Base-by-base conservation (phyloP, 1,284 basidiomycete species). In the Sanghuangporus weigelae region DNA sequence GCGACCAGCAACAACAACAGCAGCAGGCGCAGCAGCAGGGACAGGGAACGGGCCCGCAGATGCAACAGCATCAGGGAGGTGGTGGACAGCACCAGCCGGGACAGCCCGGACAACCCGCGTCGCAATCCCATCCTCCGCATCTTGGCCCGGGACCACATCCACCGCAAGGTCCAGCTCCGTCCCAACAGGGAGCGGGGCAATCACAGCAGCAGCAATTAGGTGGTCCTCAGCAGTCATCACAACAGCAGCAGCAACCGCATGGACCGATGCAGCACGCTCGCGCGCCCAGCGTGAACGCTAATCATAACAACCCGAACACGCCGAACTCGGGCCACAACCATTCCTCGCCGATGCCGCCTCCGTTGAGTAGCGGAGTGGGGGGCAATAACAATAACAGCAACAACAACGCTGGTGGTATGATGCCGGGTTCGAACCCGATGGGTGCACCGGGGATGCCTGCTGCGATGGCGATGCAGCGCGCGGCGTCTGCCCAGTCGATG, bases 211-310 rank as follows among this genome's bases (percentile, higher is more conserved):
- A 58, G 11, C 56, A 58, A 19, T 7, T n/a, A 58, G 31, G 31
- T 2, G 21, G 36, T 39, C 19, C 14, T 38, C n/a, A 26, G 36
- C 59, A 54, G 10, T 51, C 44, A 36, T 55, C 50, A 19, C 58
- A 60, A 21, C 62, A 64, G 42, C 63, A 65, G 26, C 60, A 62
- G 57, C 64, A 64, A 49, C 55, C 58, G 50, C 46, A 38, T 39
- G 53, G 31, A 40, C 38, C 31, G 26, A 40, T 23, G 31, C 60
- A 44, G 12, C 60, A 57, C 49, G 62, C 51, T 14, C 48, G 53
- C 7, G 31, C 60, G 16, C 19, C 62, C 49, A 59, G 51, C 39
- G 40, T 19, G 44, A 51, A 59, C 60, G 26, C 48, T 48, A 44
- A 60, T 59, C 51, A 58, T 59, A 26, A 48, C 40, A 14, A 57